Conservation (phyloP, 352 stramenopile species). For the Globisporangium alternatum region DNA sequence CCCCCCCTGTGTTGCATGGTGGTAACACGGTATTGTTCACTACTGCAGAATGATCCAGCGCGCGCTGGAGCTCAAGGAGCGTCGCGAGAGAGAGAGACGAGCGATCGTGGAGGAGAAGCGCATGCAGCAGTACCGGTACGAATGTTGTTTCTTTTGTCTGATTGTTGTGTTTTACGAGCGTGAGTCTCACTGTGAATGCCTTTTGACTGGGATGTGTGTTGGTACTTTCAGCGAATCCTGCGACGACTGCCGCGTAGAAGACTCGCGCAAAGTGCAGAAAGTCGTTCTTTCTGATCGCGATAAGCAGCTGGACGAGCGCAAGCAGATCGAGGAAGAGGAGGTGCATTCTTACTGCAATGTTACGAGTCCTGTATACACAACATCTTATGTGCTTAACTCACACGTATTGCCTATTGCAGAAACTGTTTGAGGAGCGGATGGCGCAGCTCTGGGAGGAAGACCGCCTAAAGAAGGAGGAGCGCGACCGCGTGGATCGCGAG, state of each 20-base stretch:
- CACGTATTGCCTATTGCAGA: slow-evolving; percentile 20
- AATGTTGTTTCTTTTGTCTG: background rate
- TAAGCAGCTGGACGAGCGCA: slow-evolving; percentile 57
- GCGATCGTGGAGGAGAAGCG: slow-evolving; percentile 72
- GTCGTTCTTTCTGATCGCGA: slow-evolving; percentile 59
- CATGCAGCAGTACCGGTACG: slow-evolving; percentile 70
- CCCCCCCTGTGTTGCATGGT: background rate
- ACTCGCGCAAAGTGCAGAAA: slow-evolving; percentile 62
- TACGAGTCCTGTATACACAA: background rate
- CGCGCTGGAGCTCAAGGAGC: slow-evolving; percentile 65
- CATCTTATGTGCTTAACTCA: background rate
- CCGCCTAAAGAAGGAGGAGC: slow-evolving; percentile 70
- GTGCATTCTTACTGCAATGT: slow-evolving; percentile 11
- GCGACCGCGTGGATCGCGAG: slow-evolving; percentile 54
- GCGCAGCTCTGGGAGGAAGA: slow-evolving; percentile 71
- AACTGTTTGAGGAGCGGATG: slow-evolving; percentile 49
- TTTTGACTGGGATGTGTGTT: slow-evolving; percentile 1
- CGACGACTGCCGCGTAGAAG: slow-evolving; percentile 56
- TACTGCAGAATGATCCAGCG: slow-evolving; percentile 64
- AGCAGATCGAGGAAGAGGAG: slow-evolving; percentile 42
- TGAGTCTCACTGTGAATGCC: too few species aligned
- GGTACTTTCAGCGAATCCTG: slow-evolving; percentile 50
- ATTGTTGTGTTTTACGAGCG: too few species aligned
- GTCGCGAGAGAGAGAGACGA: slow-evolving; percentile 53
- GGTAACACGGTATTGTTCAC: background rate